phyloP scores from a whole-genome alignment of 1,139 yeast species.

The Geotrichum klebahnii region DNA sequence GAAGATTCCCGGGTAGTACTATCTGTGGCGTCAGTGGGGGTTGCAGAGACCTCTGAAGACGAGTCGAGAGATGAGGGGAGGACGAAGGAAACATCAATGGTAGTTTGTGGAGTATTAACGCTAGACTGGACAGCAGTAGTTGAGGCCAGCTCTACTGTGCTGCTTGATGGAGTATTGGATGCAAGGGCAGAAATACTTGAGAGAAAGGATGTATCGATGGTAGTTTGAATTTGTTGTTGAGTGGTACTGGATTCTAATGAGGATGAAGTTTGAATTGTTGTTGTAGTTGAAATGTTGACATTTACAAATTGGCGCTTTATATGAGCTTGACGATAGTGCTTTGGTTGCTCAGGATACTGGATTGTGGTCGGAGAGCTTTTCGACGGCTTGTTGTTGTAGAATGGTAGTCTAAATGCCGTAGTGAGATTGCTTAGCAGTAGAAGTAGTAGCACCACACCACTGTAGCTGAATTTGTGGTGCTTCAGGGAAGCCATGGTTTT shows the following conservation, averaged over 20 bases:
- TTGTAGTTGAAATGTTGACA: constrained; percentile 15
- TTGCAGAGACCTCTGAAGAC: not conserved
- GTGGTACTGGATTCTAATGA: not conserved
- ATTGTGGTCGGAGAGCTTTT: not conserved
- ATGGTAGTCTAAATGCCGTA: not conserved
- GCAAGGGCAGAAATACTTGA: not conserved
- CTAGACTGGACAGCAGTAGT: constrained; percentile 1
- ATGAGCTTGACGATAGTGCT: not conserved
- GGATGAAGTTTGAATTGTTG: not conserved
- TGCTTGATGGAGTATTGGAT: not conserved
- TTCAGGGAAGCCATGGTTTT: constrained; percentile 1
- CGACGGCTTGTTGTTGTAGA: not conserved
- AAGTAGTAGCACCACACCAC: not conserved
- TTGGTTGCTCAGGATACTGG: not conserved
- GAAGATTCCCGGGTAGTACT: constrained; percentile 25
- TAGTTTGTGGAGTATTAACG: not conserved
- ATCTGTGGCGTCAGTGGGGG: constrained; percentile 19
- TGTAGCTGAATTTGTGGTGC: not conserved
- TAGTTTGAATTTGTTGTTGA: not conserved
- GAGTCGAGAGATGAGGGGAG: not conserved
- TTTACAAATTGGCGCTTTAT: constrained; percentile 12
- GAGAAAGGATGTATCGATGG: constrained; percentile 4
- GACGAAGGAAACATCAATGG: not conserved
- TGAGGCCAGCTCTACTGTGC: constrained; percentile 7
- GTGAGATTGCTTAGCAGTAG: not conserved